Conservation (phyloP, 371 early-diverging fungal species). For the Rhizopus delemar region DNA sequence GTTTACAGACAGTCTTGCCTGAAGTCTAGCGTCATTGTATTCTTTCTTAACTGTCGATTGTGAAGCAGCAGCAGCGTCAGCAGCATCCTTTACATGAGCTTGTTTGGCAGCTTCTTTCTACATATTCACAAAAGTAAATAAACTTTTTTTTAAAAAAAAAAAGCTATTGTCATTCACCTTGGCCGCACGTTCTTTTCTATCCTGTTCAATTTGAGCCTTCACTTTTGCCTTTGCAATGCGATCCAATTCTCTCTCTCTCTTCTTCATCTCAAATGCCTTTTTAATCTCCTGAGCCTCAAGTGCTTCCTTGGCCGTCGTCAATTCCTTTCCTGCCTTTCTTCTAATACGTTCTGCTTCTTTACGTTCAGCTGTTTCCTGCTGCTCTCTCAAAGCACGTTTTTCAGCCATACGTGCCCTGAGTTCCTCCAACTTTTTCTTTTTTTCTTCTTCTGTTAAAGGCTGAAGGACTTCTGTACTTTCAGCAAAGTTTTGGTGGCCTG, state of each 20-base stretch:
- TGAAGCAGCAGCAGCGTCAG: constrained; percentile 22
- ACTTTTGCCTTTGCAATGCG: constrained; percentile 73
- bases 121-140: too few species aligned
- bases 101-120: constrained; percentile 35
- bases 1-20: constrained; percentile 40
- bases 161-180: constrained; percentile 8
- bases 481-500: constrained; percentile 84
- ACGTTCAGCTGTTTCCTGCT: constrained; percentile 69
- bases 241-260: constrained; percentile 81
- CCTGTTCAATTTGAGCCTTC: constrained; percentile 85
- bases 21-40: constrained; percentile 72
- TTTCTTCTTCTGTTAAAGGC: constrained; percentile 88
- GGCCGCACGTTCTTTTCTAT: constrained; percentile 75
- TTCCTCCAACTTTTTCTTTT: constrained; percentile 73
- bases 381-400: constrained; percentile 67
- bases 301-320: constrained; percentile 69
- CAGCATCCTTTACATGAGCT: constrained; percentile 19
- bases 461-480: constrained; percentile 83
- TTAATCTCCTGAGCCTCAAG: constrained; percentile 75
- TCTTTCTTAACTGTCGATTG: constrained; percentile 48
- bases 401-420: constrained; percentile 71
- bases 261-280: constrained; percentile 71
- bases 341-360: constrained; percentile 76
- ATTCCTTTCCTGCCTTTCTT: constrained; percentile 81
- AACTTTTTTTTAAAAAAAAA: too few species aligned